phyloP scores from a whole-genome alignment of 441 rosid genomes.

The Bocquillonia castaneifolia region DNA sequence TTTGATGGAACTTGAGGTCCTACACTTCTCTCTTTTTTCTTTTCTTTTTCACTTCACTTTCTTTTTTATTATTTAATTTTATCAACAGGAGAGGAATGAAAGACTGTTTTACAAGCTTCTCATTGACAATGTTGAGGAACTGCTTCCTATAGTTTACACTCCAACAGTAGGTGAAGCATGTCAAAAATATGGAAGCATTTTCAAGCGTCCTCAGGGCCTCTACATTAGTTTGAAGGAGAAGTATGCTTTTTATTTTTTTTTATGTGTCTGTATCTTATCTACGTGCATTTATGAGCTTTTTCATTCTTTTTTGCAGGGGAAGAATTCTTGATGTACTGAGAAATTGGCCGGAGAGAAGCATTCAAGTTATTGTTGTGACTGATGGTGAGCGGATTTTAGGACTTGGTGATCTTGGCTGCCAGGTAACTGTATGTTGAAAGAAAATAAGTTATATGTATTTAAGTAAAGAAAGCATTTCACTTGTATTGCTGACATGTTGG shows the following conservation, averaged over 20 bases:
- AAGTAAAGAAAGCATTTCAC: neutral
- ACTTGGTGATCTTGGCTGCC: conserved; percentile 97
- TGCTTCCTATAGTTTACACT: conserved; percentile 91
- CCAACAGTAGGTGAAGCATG: conserved; percentile 98
- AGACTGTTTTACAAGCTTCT: conserved; percentile 87
- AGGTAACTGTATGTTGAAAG: conserved; percentile 34
- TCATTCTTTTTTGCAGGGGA: conserved; percentile 45
- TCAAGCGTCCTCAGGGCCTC: conserved; percentile 90
- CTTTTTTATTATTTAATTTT: too few relatives aligned
- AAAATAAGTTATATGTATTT: neutral
- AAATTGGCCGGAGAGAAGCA: conserved; percentile 83
- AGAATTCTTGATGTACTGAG: conserved; percentile 79
- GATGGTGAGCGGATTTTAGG: conserved; percentile 95
- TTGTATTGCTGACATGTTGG: neutral
- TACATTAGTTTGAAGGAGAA: conserved; percentile 87
- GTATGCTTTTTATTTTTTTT: conserved; percentile 26
- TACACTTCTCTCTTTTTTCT: neutral
- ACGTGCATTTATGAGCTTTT: neutral
- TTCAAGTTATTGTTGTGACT: conserved; percentile 93
- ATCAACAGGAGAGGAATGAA: conserved; percentile 81
- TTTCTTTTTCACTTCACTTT: neutral
- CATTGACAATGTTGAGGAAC: conserved; percentile 84
- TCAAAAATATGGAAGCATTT: conserved; percentile 91
- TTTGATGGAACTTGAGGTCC: conserved; percentile 95
- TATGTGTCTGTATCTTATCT: neutral